Percentiles rank a stretch among this genome's conserved stretches.
phyloP scores from a whole-genome alignment of 2,329 filamentous ascomycete genomes.

The Aspergillus calidoustus region DNA sequence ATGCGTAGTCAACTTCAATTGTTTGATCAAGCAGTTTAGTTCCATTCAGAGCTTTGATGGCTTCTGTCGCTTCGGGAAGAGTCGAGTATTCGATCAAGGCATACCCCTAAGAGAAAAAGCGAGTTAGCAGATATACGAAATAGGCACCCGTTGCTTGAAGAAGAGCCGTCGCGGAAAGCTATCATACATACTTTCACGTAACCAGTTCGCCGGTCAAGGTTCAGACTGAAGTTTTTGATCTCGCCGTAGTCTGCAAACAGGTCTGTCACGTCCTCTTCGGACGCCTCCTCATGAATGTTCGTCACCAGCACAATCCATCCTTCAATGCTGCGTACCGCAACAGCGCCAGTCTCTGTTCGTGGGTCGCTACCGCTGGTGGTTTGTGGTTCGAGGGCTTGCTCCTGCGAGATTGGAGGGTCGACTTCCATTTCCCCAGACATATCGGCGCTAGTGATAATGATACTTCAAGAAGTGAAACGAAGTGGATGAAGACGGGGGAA shows the following conservation, averaged over 20 bases:
- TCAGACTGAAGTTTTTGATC: slow-evolving; percentile 70
- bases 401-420: slow-evolving; percentile 43
- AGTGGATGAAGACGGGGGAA: neutral
- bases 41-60: slow-evolving; percentile 65
- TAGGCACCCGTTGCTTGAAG: neutral
- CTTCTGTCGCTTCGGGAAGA: slow-evolving; percentile 64
- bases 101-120: slow-evolving; percentile 57
- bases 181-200: slow-evolving; percentile 64
- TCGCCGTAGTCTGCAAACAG: slow-evolving; percentile 69
- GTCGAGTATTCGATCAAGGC: slow-evolving; percentile 70
- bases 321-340: slow-evolving; percentile 69
- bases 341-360: slow-evolving; percentile 50
- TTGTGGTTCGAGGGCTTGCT: slow-evolving; percentile 35
- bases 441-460: slow-evolving; percentile 3
- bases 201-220: slow-evolving; percentile 67
- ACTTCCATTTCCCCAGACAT: slow-evolving; percentile 55
- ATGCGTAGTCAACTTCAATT: slow-evolving; percentile 68
- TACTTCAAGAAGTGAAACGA: neutral
- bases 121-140: slow-evolving; percentile 20
- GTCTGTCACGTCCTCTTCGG: slow-evolving; percentile 69
- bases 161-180: slow-evolving; percentile 5
- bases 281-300: slow-evolving; percentile 71
- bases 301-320: slow-evolving; percentile 72
- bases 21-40: slow-evolving; percentile 68
- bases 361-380: slow-evolving; percentile 42